A percentile compares a stretch with the other conserved stretches of the same genome.
Conservation (phyloP, 2,329 filamentous ascomycete genomes). For the Pestalotiopsis sp. region DNA sequence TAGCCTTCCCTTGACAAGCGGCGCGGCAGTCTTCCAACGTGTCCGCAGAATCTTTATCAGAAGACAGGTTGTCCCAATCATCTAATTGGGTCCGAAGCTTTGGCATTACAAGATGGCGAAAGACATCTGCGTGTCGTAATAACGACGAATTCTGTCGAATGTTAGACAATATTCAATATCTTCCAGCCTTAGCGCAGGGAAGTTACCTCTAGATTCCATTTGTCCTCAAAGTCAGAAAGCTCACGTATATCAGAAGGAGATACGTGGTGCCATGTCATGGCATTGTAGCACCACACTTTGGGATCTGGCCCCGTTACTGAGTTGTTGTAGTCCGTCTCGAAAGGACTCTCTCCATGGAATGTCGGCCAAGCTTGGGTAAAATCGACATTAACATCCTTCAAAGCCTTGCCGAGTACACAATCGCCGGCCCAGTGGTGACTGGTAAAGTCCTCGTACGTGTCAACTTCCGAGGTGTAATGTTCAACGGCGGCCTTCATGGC, state of each 20-base stretch:
- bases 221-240: slow-evolving; percentile 47
- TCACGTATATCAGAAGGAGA: slow-evolving; percentile 39
- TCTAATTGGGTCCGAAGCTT: slow-evolving; percentile 20
- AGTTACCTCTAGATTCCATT: slow-evolving; percentile 30
- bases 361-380: slow-evolving; percentile 50
- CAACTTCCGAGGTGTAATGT: slow-evolving; percentile 41
- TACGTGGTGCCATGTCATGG: slow-evolving; percentile 51
- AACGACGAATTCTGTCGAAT: slow-evolving; percentile 23
- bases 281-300: slow-evolving; percentile 51
- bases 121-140: slow-evolving; percentile 31
- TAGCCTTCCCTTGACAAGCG: slow-evolving; percentile 21
- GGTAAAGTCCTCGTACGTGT: slow-evolving; percentile 48
- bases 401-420: slow-evolving; percentile 48
- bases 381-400: slow-evolving; percentile 45
- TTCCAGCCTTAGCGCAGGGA: not conserved
- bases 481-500: slow-evolving; percentile 47
- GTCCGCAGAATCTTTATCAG: slow-evolving; percentile 19
- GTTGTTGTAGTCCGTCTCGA: slow-evolving; percentile 44
- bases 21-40: slow-evolving; percentile 28
- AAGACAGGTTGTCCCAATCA: slow-evolving; percentile 34
- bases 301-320: slow-evolving; percentile 40
- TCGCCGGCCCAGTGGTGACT: slow-evolving; percentile 51
- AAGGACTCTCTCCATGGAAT: slow-evolving; percentile 39
- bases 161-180: not conserved
- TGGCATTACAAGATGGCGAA: slow-evolving; percentile 27